Base-by-base conservation (phyloP, 2,329 filamentous ascomycete genomes). In the Pestalotiopsis sp. region DNA sequence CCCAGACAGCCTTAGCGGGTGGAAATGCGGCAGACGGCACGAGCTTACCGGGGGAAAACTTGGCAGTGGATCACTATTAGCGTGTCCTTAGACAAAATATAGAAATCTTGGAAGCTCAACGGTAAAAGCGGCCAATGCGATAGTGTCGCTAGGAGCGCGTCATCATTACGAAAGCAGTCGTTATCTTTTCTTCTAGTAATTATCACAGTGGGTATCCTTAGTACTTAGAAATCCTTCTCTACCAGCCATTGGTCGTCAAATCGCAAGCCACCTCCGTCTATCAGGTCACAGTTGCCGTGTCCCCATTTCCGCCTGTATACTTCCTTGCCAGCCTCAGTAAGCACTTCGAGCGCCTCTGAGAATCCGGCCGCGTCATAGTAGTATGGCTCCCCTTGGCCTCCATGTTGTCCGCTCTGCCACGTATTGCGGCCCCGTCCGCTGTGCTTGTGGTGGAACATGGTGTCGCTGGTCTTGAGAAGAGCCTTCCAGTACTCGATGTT, bases 191-290 rank as follows among this genome's bases (percentile, higher is more conserved):
- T 36, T 36, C 31, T 36, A 36, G 31, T 36, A 9, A 36, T 36
- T 36, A 9, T 36, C 31, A 36, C 31, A 36, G 31, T 36, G 31
- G 31, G 31, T 36, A 36, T 36, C 31, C 31, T 36, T 36, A 36
- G 31, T 36, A 36, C 31, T 36, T 36, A 36, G 31, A 36, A 36
- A 36, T 84, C 82, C 65, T 80, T 75, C 64, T 81, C 75, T n/a
- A 86, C 82, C 67, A 72, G 78, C 84, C 84, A 86, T 71, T 83
- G 83, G 75, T 86, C 83, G 25, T 78, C 78, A n/a, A 80, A 72
- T 67, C 74, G 74, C 67, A 84, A 67, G 0, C 80, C 80, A 27
- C 75, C 78, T 11, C 76, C 78, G 2, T 66, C 71, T 27, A 82
- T 75, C 38, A 84, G 68, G 69, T 85, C 78, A 72, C 84, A 86